These are phyloP conservation scores for Alternaria panax DNA, from an alignment of 2,329 filamentous ascomycete species.

Conservation along the genomic window DNA sequence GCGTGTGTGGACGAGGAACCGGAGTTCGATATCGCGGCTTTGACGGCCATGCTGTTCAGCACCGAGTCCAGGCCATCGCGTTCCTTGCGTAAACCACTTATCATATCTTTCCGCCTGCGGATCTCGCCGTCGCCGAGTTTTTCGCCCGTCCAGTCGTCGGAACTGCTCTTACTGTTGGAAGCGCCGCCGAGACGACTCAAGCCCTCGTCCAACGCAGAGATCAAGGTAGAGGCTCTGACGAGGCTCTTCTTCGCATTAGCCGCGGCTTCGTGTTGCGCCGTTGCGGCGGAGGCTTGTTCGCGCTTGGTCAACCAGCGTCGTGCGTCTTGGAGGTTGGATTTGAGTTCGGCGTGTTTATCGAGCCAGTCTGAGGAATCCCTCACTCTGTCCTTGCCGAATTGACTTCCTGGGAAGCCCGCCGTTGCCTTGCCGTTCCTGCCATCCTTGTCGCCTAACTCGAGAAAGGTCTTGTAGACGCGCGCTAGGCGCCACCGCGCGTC, in stretches of 20 bases:
- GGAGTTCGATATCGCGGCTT: conserved; percentile 54
- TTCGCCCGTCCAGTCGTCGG: conserved; percentile 53
- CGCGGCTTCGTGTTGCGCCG: conserved; percentile 71
- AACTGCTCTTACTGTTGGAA: conserved; percentile 11
- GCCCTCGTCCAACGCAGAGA: conserved; percentile 71
- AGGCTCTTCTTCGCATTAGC: conserved; percentile 78
- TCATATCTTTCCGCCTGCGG: conserved; percentile 72
- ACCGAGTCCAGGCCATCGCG: conserved; percentile 78
- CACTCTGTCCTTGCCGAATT: conserved; percentile 55
- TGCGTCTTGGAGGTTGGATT: conserved; percentile 72
- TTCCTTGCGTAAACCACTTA: conserved; percentile 74
- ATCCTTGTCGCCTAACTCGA: conserved; percentile 62
- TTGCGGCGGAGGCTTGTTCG: conserved; percentile 67
- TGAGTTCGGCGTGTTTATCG: conserved; percentile 77
- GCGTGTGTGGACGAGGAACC: conserved; percentile 35
- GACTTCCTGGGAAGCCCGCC: conserved; percentile 41
- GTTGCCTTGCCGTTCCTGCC: conserved; percentile 27
- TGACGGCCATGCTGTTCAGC: conserved; percentile 68
- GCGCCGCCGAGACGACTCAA: conserved; percentile 54
- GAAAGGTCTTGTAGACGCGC: conserved; percentile 74
- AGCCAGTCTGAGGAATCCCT: conserved; percentile 69
- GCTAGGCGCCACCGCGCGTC: conserved; percentile 80
- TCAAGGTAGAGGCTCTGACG: conserved; percentile 70
- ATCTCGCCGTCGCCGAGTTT: conserved; percentile 77
- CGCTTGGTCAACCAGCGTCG: conserved; percentile 70